These are phyloP conservation scores for Candida corydali DNA, from an alignment of 805 yeast genomes.

Conservation along the genomic window DNA sequence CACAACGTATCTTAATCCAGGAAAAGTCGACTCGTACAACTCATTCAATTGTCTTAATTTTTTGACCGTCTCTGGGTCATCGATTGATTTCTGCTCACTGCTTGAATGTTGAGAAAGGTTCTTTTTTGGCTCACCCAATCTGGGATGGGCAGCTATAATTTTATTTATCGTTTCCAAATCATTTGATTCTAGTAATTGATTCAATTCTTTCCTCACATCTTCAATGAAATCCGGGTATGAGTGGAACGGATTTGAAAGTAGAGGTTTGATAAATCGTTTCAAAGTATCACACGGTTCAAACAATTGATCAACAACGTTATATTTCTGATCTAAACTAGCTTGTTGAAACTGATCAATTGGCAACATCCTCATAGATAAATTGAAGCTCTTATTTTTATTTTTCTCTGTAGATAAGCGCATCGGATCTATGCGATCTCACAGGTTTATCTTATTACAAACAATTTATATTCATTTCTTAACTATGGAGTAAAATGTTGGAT, in stretches of 20 bases:
- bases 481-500: constrained; percentile 36
- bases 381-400: too few species aligned
- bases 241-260: constrained; percentile 16
- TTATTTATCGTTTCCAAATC: constrained; percentile 23
- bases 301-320: constrained; percentile 46
- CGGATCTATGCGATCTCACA: constrained; percentile 2
- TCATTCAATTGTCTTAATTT: constrained; percentile 52
- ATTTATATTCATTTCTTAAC: too few species aligned
- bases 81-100: constrained; percentile 66
- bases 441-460: too few species aligned
- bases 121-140: constrained; percentile 63
- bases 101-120: constrained; percentile 62
- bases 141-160: constrained; percentile 88
- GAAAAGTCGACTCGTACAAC: constrained; percentile 55
- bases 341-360: constrained; percentile 12
- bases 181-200: constrained; percentile 22
- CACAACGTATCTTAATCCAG: constrained; percentile 77
- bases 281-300: constrained; percentile 61
- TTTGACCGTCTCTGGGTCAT: constrained; percentile 44
- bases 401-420: too few species aligned
- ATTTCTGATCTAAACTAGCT: constrained; percentile 23
- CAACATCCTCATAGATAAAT: too few species aligned
- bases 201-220: constrained; percentile 33
- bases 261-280: constrained; percentile 29
- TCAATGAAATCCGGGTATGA: constrained; percentile 42